Percentiles rank a stretch among this genome's conserved stretches.
Conservation (phyloP, 192 early-diverging fungal genomes). For the Chytriomyces confervae region DNA sequence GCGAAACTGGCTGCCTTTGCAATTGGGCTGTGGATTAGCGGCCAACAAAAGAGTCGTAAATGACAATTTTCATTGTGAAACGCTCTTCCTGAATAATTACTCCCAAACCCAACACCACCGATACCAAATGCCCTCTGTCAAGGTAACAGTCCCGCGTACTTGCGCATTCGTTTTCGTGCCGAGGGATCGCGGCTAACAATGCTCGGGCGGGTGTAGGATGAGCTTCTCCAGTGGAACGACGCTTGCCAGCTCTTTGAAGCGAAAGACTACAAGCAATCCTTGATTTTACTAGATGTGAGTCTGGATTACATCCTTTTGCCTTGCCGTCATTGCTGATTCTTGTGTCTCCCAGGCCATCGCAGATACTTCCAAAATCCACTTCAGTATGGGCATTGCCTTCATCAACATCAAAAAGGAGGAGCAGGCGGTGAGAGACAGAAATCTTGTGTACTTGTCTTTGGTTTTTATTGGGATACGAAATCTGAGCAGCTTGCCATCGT, state of each 20-base stretch:
- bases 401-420: slow-evolving; percentile 75
- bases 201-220: neutral
- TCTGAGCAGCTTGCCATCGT: neutral
- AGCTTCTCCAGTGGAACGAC: slow-evolving; percentile 27
- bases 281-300: slow-evolving; percentile 26
- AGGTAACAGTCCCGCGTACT: no score
- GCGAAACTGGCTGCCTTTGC: no score
- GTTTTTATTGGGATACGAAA: neutral
- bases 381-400: slow-evolving; percentile 89
- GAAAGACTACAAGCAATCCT: slow-evolving; percentile 20
- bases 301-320: neutral
- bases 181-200: no score
- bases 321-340: neutral
- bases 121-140: no score
- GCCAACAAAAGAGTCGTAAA: no score
- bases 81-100: no score
- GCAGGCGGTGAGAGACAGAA: slow-evolving; percentile 67
- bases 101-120: no score
- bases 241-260: slow-evolving; percentile 7
- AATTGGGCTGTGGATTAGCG: no score
- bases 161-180: no score
- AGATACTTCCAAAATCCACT: slow-evolving; percentile 92
- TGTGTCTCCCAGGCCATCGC: slow-evolving; percentile 67
- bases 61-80: no score
- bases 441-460: neutral